Base-by-base conservation (phyloP, 2,329 filamentous ascomycete species). In the Zarea fungicola region DNA sequence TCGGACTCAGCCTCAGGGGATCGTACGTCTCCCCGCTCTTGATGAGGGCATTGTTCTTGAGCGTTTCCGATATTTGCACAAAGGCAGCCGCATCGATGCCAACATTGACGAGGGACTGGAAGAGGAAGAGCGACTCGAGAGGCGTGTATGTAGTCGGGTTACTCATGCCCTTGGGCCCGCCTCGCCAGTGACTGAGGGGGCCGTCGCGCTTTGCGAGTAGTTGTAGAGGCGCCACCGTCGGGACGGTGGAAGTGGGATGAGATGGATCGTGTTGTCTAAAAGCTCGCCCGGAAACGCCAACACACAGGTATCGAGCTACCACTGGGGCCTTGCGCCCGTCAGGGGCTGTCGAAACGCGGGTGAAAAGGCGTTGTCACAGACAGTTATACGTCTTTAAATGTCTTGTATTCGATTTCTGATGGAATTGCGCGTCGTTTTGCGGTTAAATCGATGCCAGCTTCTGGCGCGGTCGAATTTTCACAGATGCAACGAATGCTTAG, bases 121-220 rank as follows among this genome's bases (percentile, higher is more conserved):
- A 92, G 61, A 95, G 78, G 57, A 93, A 80, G 54, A 95, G 78
- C 62, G 85, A 87, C 77, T 95, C 90, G 74, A 95, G 86, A 58
- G 85, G 81, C 63, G 89, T 92, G 70, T 93, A 91, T 61, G 77
- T 74, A 63, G 81, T 76, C 67, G 69, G 66, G 61, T 68, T 67
- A 73, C 73, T 77, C 76, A 80, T 80, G 67, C 73, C 75, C 72
- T 73, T 64, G 64, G 66, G 68, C 69, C 68, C 72, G 63, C 75
- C 74, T 77, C 75, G 75, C 71, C 72, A 71, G 68, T 67, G 66
- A 69, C 76, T 74, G 74, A 77, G 73, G 75, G 71, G 70, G 70
- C 67, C 70, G 69, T 75, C 67, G 65, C 71, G 73, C 72, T 68
- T 72, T 66, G 74, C 67, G 60, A 73, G 63, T 61, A 72, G 70